Conservation (phyloP, 495 filamentous ascomycete genomes). For the Penicillium egyptiacum region DNA sequence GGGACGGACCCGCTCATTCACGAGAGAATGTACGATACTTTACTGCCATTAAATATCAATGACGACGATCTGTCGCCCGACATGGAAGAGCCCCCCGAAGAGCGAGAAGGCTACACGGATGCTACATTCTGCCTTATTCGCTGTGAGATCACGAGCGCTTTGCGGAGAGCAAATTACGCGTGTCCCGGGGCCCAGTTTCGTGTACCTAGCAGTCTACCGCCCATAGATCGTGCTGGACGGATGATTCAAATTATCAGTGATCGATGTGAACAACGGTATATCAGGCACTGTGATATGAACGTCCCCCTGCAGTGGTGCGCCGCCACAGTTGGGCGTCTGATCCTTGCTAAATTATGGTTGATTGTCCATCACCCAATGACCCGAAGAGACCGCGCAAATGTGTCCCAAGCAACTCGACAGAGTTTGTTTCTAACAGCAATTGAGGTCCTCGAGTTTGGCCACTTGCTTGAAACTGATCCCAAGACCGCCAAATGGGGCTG, state of each 20-base stretch:
- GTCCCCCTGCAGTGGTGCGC: constrained; percentile 71
- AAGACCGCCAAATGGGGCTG: constrained; percentile 70
- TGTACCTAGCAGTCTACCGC: constrained; percentile 21
- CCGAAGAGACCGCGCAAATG: constrained; percentile 32
- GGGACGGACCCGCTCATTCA: constrained; percentile 75
- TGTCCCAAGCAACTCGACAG: constrained; percentile 62
- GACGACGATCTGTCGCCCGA: constrained; percentile 71
- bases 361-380: constrained; percentile 61
- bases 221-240: constrained; percentile 55
- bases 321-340: constrained; percentile 64
- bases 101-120: constrained; percentile 66
- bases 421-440: constrained; percentile 74
- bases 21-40: constrained; percentile 70
- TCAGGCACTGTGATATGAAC: constrained; percentile 52
- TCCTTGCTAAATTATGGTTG: constrained; percentile 69
- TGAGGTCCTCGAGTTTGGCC: constrained; percentile 72
- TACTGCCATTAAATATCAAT: constrained; percentile 75
- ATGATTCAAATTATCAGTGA: constrained; percentile 64
- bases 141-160: constrained; percentile 55
- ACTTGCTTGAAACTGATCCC: constrained; percentile 61
- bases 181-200: constrained; percentile 29
- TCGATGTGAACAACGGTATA: constrained; percentile 60
- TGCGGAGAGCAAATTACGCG: constrained; percentile 43
- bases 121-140: constrained; percentile 77
- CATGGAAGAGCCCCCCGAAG: constrained; percentile 57